Percentiles rank a stretch among this genome's conserved stretches.
These are phyloP conservation scores for Ascochyta fabae DNA, from an alignment of 2,329 filamentous ascomycete genomes.

Conservation along the genomic window DNA sequence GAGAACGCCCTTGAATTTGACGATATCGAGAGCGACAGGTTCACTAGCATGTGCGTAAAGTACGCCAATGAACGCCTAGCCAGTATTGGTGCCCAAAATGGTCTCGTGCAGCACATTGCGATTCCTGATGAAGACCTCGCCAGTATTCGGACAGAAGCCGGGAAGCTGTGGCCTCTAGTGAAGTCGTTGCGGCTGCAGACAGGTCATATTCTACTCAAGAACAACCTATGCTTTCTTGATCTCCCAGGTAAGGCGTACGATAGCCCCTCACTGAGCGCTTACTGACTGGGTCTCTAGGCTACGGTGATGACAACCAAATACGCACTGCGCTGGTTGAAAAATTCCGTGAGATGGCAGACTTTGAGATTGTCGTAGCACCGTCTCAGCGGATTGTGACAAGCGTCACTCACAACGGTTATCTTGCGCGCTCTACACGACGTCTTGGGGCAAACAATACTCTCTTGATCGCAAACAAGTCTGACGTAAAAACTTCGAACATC, in stretches of 20 bases:
- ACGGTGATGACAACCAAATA: slow-evolving; percentile 24
- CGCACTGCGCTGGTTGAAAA: slow-evolving; percentile 16
- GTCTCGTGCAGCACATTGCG: neutral
- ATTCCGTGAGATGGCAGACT: slow-evolving; percentile 16
- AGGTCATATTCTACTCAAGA: slow-evolving; percentile 15
- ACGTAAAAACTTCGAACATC: slow-evolving; percentile 12
- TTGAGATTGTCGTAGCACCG: slow-evolving; percentile 21
- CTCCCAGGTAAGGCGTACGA: slow-evolving; percentile 16
- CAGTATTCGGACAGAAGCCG: neutral
- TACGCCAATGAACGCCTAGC: neutral
- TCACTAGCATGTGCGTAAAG: neutral
- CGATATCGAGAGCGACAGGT: slow-evolving; percentile 5
- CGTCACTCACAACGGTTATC: slow-evolving; percentile 4
- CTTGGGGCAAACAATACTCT: slow-evolving; percentile 15
- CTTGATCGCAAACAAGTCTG: slow-evolving; percentile 19
- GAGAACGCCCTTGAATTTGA: neutral
- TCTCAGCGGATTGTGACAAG: slow-evolving; percentile 7
- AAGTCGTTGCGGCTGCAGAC: slow-evolving; percentile 16
- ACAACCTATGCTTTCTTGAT: slow-evolving; percentile 18
- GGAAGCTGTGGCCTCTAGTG: slow-evolving; percentile 17
- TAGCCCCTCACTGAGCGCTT: neutral
- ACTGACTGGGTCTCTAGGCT: slow-evolving; percentile 11
- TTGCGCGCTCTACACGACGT: slow-evolving; percentile 10
- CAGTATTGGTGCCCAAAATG: neutral
- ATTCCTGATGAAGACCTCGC: slow-evolving; percentile 12